These are phyloP conservation scores for Magnolia kwangsiensis DNA, from an alignment of 164 flowering plant genomes.

Conservation along the genomic window DNA sequence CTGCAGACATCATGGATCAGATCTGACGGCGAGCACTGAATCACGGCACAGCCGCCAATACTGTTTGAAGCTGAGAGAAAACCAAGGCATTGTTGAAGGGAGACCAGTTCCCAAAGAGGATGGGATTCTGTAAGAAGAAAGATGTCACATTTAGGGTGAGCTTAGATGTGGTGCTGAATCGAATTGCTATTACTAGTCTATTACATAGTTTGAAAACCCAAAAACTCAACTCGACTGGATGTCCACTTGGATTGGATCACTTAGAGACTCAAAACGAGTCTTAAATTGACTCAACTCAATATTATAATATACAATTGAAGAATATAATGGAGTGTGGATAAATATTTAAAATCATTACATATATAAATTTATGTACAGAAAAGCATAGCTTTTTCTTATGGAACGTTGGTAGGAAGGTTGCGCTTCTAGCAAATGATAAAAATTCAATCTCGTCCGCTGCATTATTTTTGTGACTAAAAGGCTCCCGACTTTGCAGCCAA, in stretches of 20 bases:
- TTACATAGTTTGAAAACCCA: background rate
- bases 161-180: background rate
- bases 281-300: too few species aligned
- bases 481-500: too few species aligned
- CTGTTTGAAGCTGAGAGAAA: conserved; percentile 42
- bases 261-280: background rate
- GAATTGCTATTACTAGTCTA: background rate
- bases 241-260: too few species aligned
- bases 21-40: conserved; percentile 35
- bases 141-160: background rate
- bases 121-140: conserved; percentile 41
- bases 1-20: background rate
- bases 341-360: too few species aligned
- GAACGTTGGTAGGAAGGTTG: too few species aligned
- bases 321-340: too few species aligned
- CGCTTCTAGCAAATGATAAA: too few species aligned
- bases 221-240: background rate
- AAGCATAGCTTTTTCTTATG: too few species aligned
- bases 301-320: too few species aligned
- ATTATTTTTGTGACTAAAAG: too few species aligned
- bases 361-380: too few species aligned
- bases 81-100: conserved; percentile 74
- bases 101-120: conserved; percentile 28
- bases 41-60: conserved; percentile 65
- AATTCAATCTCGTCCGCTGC: too few species aligned